Percentiles rank a stretch among this genome's conserved stretches.
Conservation (phyloP, 805 yeast species). For the Blastobotrys parvus region DNA sequence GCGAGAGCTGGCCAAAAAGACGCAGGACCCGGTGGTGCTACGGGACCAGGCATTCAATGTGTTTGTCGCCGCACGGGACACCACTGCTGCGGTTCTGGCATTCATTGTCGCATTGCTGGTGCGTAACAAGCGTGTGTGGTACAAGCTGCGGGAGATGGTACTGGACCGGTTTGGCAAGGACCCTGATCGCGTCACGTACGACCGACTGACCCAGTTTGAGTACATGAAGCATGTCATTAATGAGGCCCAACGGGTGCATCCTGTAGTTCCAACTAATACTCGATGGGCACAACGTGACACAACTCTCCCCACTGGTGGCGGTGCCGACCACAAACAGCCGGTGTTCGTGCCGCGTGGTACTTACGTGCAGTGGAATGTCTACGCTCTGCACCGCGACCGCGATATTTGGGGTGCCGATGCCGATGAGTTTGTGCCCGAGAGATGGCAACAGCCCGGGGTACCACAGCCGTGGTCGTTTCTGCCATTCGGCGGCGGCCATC, state of each 20-base stretch:
- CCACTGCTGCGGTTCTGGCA: slow-evolving; percentile 41
- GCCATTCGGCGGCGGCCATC: slow-evolving; percentile 44
- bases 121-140: slow-evolving; percentile 32
- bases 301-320: slow-evolving; percentile 37
- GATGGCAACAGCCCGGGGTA: slow-evolving; percentile 30
- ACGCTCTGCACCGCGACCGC: slow-evolving; percentile 34
- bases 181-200: slow-evolving; percentile 29
- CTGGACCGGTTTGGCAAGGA: slow-evolving; percentile 13
- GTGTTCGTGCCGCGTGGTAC: slow-evolving; percentile 33
- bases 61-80: slow-evolving; percentile 43
- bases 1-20: slow-evolving; percentile 39
- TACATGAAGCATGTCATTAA: slow-evolving; percentile 37
- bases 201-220: slow-evolving; percentile 35
- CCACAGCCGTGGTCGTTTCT: slow-evolving; percentile 36
- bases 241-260: slow-evolving; percentile 38
- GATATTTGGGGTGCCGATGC: slow-evolving; percentile 36
- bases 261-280: slow-evolving; percentile 39
- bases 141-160: slow-evolving; percentile 28
- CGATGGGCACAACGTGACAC: slow-evolving; percentile 36
- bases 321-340: slow-evolving; percentile 29
- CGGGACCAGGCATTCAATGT: slow-evolving; percentile 43
- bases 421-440: slow-evolving; percentile 33
- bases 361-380: slow-evolving; percentile 29
- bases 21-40: slow-evolving; percentile 38
- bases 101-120: slow-evolving; percentile 36